A percentile compares a stretch with the other conserved stretches of the same genome.
phyloP scores from a whole-genome alignment of 2,329 filamentous ascomycete species.

The Fusarium sulawesiense region DNA sequence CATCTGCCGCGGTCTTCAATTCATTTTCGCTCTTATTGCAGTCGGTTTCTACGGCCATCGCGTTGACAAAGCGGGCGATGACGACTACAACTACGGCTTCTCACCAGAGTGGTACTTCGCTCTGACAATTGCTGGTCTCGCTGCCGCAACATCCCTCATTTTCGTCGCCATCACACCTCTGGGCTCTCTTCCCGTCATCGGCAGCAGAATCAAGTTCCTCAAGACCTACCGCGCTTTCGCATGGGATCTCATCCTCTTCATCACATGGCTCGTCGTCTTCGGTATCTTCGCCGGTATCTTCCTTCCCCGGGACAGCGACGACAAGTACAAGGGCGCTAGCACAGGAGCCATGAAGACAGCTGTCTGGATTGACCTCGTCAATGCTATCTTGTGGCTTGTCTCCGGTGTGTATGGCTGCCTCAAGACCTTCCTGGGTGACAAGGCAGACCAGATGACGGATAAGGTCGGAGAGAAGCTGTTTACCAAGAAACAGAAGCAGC shows the following conservation, averaged over 20 bases:
- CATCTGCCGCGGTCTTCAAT: conserved; percentile 72
- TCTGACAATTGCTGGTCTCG: conserved; percentile 66
- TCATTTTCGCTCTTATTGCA: conserved; percentile 75
- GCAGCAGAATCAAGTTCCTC: conserved; percentile 49
- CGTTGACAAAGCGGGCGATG: conserved; percentile 55
- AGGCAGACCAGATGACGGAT: conserved; percentile 53
- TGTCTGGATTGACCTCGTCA: conserved; percentile 77
- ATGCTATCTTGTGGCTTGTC: conserved; percentile 73
- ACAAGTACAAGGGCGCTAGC: conserved; percentile 58
- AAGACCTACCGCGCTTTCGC: conserved; percentile 58
- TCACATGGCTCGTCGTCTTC: conserved; percentile 74
- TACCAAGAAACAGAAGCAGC: conserved; percentile 50
- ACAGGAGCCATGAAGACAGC: conserved; percentile 72
- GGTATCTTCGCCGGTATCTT: conserved; percentile 80
- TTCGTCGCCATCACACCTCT: conserved; percentile 55
- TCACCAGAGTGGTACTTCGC: conserved; percentile 73
- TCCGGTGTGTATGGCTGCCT: conserved; percentile 56
- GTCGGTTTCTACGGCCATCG: conserved; percentile 76
- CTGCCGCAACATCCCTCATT: conserved; percentile 62
- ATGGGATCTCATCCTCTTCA: conserved; percentile 58
- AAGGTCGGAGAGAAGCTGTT: conserved; percentile 55
- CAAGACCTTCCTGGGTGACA: conserved; percentile 57
- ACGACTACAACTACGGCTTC: conserved; percentile 53
- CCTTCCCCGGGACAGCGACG: conserved; percentile 67
- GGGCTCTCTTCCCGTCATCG: conserved; percentile 49